Evolutionary conservation across 257 asterid genomes (phyloP).

Genomic region (Forsythia suspensa): DNA sequence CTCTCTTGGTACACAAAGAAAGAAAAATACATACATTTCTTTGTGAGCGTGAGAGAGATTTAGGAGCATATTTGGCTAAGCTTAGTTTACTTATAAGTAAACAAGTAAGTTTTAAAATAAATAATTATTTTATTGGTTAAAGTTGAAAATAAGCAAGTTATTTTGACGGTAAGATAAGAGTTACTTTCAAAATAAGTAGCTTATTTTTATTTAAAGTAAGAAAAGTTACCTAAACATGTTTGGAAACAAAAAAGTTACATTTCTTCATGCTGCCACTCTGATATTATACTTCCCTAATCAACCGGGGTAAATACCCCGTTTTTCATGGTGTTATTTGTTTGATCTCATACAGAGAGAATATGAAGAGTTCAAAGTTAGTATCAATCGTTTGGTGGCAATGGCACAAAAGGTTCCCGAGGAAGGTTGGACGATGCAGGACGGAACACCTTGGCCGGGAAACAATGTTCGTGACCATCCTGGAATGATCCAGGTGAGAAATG

Average conservation of each 20-base stretch:
- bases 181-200: neutral
- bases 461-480: conserved; percentile 93
- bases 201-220: neutral
- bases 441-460: conserved; percentile 96
- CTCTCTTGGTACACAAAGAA: neutral
- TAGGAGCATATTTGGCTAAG: neutral
- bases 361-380: conserved; percentile 83
- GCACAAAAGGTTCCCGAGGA: conserved; percentile 94
- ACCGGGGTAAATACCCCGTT: neutral
- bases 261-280: neutral
- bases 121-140: neutral
- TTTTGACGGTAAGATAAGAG: neutral
- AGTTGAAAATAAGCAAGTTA: neutral
- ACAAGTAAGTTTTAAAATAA: neutral
- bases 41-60: neutral
- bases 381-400: conserved; percentile 69
- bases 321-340: conserved; percentile 18
- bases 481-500: conserved; percentile 81
- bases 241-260: neutral
- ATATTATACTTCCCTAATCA: neutral
- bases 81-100: neutral
- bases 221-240: neutral
- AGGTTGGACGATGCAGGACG: conserved; percentile 98
- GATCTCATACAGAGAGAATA: conserved; percentile 67
- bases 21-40: neutral